Conservation (phyloP, 2,329 filamentous ascomycete species). For the Colletotrichum magnum region DNA sequence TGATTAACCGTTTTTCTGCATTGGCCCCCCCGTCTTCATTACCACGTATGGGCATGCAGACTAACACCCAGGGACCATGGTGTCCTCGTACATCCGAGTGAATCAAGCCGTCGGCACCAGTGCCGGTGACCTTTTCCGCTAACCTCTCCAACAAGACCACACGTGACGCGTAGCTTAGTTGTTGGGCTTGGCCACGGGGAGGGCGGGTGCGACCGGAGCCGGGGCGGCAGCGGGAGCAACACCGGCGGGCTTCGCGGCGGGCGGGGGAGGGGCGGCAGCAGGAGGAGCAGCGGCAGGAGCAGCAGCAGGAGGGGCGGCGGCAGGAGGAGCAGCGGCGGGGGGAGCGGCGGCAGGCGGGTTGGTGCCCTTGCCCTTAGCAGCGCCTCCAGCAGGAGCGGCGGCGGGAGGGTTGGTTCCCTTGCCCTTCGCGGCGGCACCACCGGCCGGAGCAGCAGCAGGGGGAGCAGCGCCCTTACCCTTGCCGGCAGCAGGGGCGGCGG, state of each 20-base stretch:
- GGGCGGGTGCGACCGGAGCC: constrained; percentile 30
- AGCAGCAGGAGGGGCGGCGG: constrained; percentile 5
- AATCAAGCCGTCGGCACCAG: constrained; percentile 26
- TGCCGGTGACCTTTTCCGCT: constrained; percentile 25
- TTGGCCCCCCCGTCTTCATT: not conserved
- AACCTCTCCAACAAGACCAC: not conserved
- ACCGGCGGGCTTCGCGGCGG: constrained; percentile 11
- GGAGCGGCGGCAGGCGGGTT: constrained; percentile 23
- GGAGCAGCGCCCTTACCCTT: constrained; percentile 30
- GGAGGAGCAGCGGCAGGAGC: constrained; percentile 7
- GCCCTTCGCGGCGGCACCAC: constrained; percentile 4
- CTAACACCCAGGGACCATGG: not conserved
- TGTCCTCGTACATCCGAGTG: constrained; percentile 2
- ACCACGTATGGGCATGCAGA: not conserved
- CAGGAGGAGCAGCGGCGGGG: constrained; percentile 4
- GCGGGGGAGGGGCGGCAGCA: not conserved
- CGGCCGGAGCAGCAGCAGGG: not conserved
- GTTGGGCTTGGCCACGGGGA: constrained; percentile 26
- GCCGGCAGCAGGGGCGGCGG: constrained; percentile 13
- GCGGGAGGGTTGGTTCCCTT: constrained; percentile 20
- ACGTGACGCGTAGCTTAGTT: constrained; percentile 16
- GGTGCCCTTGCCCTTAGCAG: constrained; percentile 30
- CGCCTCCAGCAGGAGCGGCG: constrained; percentile 19
- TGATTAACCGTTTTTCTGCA: not conserved
- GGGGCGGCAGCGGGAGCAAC: constrained; percentile 27